Conservation (phyloP, 768 basidiomycete species). For the Amanita molliuscula region DNA sequence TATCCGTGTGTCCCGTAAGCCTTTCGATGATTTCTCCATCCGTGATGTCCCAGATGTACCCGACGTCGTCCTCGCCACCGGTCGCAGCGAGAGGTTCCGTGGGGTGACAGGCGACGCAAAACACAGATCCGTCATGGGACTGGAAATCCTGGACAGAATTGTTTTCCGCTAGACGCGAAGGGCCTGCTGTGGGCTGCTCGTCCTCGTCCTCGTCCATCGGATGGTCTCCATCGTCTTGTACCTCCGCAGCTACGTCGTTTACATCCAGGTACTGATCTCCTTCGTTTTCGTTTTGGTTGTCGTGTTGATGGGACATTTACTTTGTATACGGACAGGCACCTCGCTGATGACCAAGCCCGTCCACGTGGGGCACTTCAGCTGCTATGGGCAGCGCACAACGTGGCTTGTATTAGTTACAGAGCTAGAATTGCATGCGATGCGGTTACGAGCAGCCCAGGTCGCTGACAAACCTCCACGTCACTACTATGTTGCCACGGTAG, state of each 20-base stretch:
- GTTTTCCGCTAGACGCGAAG: slow-evolving; percentile 35
- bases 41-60: slow-evolving; percentile 86
- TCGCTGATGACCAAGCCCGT: too few relatives aligned
- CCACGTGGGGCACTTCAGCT: too few relatives aligned
- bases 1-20: slow-evolving; percentile 89
- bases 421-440: not conserved
- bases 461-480: slow-evolving; percentile 8
- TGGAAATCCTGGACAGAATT: slow-evolving; percentile 64
- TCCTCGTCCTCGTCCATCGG: slow-evolving; percentile 70
- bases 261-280: slow-evolving; percentile 53
- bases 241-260: slow-evolving; percentile 56
- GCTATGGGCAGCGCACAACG: too few relatives aligned
- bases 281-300: slow-evolving; percentile 36
- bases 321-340: too few relatives aligned
- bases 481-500: not conserved
- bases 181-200: slow-evolving; percentile 29
- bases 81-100: slow-evolving; percentile 74
- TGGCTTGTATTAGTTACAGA: not conserved
- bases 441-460: too few relatives aligned
- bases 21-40: slow-evolving; percentile 74
- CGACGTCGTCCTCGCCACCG: slow-evolving; percentile 92
- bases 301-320: slow-evolving; percentile 10
- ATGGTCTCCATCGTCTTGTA: slow-evolving; percentile 53
- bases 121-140: slow-evolving; percentile 69
- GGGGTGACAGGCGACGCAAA: slow-evolving; percentile 78